A percentile compares a stretch with the other conserved stretches of the same genome.
Evolutionary conservation across 768 basidiomycete genomes (phyloP).

Genomic region (Lactarius sp.): DNA sequence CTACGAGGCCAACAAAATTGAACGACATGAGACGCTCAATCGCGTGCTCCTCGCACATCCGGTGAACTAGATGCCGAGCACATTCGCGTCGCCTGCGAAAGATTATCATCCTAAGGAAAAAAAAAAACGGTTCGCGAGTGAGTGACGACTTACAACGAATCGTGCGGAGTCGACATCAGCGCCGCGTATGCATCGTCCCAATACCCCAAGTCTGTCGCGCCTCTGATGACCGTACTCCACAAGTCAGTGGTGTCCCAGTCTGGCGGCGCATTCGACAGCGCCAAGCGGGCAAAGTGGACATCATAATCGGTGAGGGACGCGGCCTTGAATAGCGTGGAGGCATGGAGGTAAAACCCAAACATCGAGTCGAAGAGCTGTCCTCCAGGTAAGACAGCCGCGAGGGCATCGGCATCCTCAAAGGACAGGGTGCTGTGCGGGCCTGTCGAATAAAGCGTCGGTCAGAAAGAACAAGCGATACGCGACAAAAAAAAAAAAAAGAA

Average conservation of each 20-base stretch:
- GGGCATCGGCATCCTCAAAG: conserved; percentile 57
- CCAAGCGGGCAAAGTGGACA: conserved; percentile 70
- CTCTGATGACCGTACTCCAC: conserved; percentile 76
- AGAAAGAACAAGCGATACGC: conserved; percentile 1
- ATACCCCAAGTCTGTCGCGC: conserved; percentile 61
- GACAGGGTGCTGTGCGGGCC: conserved; percentile 48
- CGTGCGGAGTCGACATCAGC: conserved; percentile 67
- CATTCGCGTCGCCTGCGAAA: conserved; percentile 70
- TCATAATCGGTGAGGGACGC: conserved; percentile 53
- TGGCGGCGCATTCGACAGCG: conserved; percentile 61
- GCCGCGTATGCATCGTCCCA: conserved; percentile 88
- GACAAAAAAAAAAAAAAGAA: neutral
- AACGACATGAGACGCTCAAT: conserved; percentile 73
- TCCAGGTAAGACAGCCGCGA: conserved; percentile 57
- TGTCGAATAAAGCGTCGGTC: conserved; percentile 29
- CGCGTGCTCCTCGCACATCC: conserved; percentile 88
- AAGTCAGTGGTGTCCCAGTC: conserved; percentile 57
- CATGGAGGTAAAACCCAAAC: conserved; percentile 74
- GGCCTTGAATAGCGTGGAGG: conserved; percentile 67
- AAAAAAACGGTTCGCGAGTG: neutral
- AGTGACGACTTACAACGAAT: conserved; percentile 60
- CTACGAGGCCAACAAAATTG: conserved; percentile 78
- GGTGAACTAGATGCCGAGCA: conserved; percentile 75
- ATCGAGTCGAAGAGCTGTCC: conserved; percentile 53
- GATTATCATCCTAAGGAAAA: conserved; percentile 4